phyloP scores from a whole-genome alignment of 179 eudicot species.

The Spinacia oleracea region DNA sequence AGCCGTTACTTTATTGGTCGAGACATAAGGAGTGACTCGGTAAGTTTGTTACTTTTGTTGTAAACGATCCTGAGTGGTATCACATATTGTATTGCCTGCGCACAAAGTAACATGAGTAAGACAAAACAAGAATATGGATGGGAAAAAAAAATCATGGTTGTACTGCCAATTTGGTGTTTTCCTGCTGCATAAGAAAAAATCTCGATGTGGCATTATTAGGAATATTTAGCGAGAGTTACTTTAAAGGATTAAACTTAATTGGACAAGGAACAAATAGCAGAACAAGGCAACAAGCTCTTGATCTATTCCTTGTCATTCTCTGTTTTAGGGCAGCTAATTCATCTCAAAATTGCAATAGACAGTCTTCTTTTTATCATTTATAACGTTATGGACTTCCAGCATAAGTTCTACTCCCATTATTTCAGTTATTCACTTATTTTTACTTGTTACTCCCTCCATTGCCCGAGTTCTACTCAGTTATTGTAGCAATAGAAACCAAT shows the following conservation, averaged over 20 bases:
- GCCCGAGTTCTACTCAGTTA: too few relatives aligned
- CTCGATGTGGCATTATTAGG: not conserved
- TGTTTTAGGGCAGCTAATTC: not conserved
- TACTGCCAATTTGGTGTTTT: not conserved
- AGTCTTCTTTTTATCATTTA: not conserved
- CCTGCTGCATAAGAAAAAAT: not conserved
- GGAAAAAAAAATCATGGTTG: not conserved
- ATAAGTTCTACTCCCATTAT: not conserved
- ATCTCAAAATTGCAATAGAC: not conserved
- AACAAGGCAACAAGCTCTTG: not conserved
- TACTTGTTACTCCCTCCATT: too few relatives aligned
- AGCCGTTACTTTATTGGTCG: constrained; percentile 51
- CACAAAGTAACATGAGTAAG: not conserved
- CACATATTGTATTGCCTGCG: not conserved
- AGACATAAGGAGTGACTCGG: constrained; percentile 49
- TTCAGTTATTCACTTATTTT: not conserved
- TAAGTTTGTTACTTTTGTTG: constrained; percentile 17
- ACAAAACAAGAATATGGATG: not conserved
- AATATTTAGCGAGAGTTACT: not conserved
- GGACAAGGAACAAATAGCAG: not conserved
- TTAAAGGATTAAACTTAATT: not conserved
- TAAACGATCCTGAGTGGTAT: not conserved
- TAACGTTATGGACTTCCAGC: not conserved
- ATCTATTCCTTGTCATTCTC: constrained; percentile 1
- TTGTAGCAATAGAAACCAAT: too few relatives aligned